Conservation (phyloP, 2,329 filamentous ascomycete species). For the Leptographium radiaticola region DNA sequence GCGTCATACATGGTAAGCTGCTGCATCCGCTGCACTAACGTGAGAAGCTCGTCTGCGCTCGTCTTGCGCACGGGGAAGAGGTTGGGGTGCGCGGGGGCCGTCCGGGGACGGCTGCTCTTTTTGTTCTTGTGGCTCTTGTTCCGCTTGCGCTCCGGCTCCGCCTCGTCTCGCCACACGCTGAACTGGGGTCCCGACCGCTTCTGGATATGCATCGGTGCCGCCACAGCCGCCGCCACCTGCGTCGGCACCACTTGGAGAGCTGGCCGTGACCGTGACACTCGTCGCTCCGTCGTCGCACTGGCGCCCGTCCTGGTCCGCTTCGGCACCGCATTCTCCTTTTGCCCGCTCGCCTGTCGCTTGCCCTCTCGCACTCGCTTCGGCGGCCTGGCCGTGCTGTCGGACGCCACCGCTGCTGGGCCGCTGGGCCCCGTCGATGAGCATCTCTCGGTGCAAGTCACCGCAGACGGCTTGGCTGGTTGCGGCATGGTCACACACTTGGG, state of each 20-base stretch:
- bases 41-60: neutral
- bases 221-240: no score
- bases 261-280: no score
- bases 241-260: no score
- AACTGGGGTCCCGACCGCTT: neutral
- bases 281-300: no score
- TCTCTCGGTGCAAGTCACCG: neutral
- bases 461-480: neutral
- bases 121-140: no score
- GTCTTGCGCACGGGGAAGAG: neutral
- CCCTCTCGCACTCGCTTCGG: no score
- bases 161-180: neutral
- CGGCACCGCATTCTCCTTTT: no score
- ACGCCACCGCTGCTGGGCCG: no score
- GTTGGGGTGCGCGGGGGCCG: neutral
- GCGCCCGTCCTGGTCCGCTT: neutral
- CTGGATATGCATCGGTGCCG: neutral
- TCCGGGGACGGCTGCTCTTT: no score
- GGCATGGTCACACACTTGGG: neutral
- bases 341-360: no score
- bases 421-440: neutral
- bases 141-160: neutral
- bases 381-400: no score
- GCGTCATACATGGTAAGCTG: conserved; percentile 1
- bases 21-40: neutral